Percentiles rank a stretch among this genome's conserved stretches.
These are phyloP conservation scores for Arthrobotrys entomopaga DNA, from an alignment of 2,329 filamentous ascomycete species.

Conservation along the genomic window DNA sequence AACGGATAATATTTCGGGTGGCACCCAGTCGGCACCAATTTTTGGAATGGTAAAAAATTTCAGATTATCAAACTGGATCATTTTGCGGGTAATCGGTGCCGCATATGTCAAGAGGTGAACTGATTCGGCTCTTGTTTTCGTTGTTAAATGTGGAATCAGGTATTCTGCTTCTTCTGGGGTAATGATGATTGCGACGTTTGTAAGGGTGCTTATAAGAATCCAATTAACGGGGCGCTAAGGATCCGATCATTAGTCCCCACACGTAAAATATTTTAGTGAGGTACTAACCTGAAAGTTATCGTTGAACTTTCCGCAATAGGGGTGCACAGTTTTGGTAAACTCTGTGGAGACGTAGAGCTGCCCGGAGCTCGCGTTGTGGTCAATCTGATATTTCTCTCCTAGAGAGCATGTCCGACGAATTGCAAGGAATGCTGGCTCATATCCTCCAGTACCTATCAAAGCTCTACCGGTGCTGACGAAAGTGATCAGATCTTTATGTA, in stretches of 20 bases:
- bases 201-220: slow-evolving; percentile 69
- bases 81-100: slow-evolving; percentile 70
- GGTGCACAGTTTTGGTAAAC: slow-evolving; percentile 65
- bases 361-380: slow-evolving; percentile 61
- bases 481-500: slow-evolving; percentile 65
- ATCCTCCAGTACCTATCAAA: slow-evolving; percentile 62
- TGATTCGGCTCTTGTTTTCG: slow-evolving; percentile 8
- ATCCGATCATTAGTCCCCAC: slow-evolving; percentile 10
- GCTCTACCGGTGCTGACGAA: slow-evolving; percentile 65
- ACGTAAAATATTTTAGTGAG: slow-evolving; percentile 57
- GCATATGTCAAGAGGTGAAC: slow-evolving; percentile 70
- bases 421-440: slow-evolving; percentile 63
- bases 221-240: slow-evolving; percentile 68
- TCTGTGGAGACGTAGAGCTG: slow-evolving; percentile 64
- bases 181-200: slow-evolving; percentile 68
- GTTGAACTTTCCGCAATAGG: slow-evolving; percentile 60
- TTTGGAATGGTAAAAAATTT: slow-evolving; percentile 67
- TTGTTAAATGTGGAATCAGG: slow-evolving; percentile 34
- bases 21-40: slow-evolving; percentile 62
- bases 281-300: slow-evolving; percentile 63
- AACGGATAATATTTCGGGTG: slow-evolving; percentile 68
- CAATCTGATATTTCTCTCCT: slow-evolving; percentile 60
- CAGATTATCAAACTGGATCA: slow-evolving; percentile 70
- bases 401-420: slow-evolving; percentile 39
- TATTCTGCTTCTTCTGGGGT: slow-evolving; percentile 72